Evolutionary conservation across 2,329 filamentous ascomycete genomes (phyloP).

Genomic region (Microdochium bolleyi): DNA sequence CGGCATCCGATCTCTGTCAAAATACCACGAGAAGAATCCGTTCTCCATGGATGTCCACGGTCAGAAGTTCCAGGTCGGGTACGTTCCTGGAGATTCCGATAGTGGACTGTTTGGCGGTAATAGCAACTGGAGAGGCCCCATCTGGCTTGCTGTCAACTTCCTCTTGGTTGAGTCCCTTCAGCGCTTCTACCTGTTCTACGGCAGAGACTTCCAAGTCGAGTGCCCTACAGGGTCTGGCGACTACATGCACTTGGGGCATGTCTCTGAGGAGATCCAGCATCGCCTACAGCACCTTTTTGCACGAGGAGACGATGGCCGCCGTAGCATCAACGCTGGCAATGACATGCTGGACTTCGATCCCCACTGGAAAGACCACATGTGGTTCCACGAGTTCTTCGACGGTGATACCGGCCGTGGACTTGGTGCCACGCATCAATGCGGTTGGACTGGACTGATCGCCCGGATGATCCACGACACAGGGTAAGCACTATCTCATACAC

Average conservation of each 20-base stretch:
- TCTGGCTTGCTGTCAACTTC: slow-evolving; percentile 96
- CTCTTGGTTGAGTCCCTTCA: slow-evolving; percentile 89
- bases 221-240: slow-evolving; percentile 91
- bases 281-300: slow-evolving; percentile 87
- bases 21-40: slow-evolving; percentile 81
- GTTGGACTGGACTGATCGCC: slow-evolving; percentile 92
- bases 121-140: slow-evolving; percentile 94
- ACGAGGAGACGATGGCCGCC: slow-evolving; percentile 73
- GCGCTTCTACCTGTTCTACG: slow-evolving; percentile 94
- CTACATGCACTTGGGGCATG: slow-evolving; percentile 90
- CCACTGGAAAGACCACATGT: slow-evolving; percentile 87
- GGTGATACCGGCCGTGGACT: slow-evolving; percentile 84
- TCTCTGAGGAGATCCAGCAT: slow-evolving; percentile 92
- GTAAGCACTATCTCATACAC: slow-evolving; percentile 41
- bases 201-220: slow-evolving; percentile 79
- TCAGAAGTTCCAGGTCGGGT: slow-evolving; percentile 78
- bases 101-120: slow-evolving; percentile 93
- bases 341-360: slow-evolving; percentile 85
- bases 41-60: slow-evolving; percentile 95
- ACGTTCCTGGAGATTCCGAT: slow-evolving; percentile 93
- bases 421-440: slow-evolving; percentile 88
- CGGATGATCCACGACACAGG: slow-evolving; percentile 98
- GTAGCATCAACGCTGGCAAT: slow-evolving; percentile 80
- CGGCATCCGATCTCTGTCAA: slow-evolving; percentile 87
- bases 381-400: slow-evolving; percentile 98